phyloP scores from a whole-genome alignment of 768 basidiomycete species.

The Mycena capillaripes region DNA sequence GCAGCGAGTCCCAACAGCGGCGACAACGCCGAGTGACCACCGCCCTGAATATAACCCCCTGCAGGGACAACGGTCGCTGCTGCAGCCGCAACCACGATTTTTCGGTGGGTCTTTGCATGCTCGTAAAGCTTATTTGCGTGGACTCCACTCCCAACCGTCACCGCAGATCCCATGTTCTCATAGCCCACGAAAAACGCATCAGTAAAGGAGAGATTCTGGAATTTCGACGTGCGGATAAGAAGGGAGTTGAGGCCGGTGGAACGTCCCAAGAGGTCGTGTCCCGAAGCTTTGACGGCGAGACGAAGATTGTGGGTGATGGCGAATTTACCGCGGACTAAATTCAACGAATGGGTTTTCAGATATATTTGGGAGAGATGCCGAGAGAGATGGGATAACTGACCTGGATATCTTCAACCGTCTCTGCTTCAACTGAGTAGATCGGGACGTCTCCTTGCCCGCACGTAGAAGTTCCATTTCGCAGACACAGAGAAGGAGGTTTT shows the following conservation, averaged over 20 bases:
- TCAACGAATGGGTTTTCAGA: too few species aligned
- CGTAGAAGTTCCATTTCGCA: constrained; percentile 34
- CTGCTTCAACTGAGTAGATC: constrained; percentile 56
- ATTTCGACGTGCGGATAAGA: constrained; percentile 56
- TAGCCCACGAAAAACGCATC: background rate
- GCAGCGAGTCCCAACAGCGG: constrained; percentile 43
- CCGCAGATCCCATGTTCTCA: background rate
- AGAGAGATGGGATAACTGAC: background rate
- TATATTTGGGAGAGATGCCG: background rate
- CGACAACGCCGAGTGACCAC: constrained; percentile 45
- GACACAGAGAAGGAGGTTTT: constrained; percentile 24
- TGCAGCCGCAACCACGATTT: constrained; percentile 31
- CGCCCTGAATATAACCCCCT: constrained; percentile 49
- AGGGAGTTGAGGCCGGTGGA: constrained; percentile 57
- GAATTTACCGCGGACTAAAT: constrained; percentile 51
- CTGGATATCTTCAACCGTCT: constrained; percentile 52
- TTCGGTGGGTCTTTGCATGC: background rate
- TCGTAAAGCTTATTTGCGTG: background rate
- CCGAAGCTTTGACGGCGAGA: constrained; percentile 43
- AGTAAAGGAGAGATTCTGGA: constrained; percentile 50
- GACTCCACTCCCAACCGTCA: background rate
- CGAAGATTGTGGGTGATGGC: constrained; percentile 45
- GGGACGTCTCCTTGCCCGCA: constrained; percentile 62
- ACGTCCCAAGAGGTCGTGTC: constrained; percentile 60
- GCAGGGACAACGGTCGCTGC: constrained; percentile 42